Conservation (phyloP, 139 green algal genomes). For the Coccomyxa sp. region DNA sequence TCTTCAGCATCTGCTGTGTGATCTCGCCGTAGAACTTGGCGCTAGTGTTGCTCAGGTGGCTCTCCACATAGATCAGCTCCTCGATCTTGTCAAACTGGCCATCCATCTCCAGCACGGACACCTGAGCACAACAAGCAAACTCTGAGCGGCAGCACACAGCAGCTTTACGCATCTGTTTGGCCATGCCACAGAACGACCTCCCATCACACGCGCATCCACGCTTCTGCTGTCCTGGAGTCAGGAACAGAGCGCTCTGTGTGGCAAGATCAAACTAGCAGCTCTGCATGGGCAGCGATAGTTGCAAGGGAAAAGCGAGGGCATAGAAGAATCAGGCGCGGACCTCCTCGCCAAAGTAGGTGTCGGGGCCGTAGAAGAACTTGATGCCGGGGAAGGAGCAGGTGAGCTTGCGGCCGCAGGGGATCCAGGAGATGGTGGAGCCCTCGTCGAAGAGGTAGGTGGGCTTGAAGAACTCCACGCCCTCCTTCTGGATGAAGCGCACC, state of each 20-base stretch:
- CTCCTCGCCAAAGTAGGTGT: conserved; percentile 93
- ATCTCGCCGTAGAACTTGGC: conserved; percentile 98
- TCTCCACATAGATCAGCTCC: conserved; percentile 99
- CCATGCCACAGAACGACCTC: no score
- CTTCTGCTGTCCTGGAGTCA: no score
- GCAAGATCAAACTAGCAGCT: no score
- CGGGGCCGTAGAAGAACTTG: conserved; percentile 89
- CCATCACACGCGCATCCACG: no score
- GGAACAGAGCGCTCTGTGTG: no score
- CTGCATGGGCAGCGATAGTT: no score
- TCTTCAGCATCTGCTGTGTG: conserved; percentile 99
- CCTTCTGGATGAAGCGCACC: conserved; percentile 99
- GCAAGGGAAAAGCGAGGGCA: no score
- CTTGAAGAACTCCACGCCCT: conserved; percentile 85
- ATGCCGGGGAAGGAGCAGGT: conserved; percentile 98
- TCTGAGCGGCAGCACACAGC: background rate
- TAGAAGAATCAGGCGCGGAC: no score
- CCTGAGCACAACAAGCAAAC: conserved; percentile 18
- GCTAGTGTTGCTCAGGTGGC: conserved; percentile 93
- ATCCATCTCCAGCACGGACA: conserved; percentile 96
- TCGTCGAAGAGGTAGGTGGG: conserved; percentile 98
- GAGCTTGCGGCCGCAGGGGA: conserved; percentile 99
- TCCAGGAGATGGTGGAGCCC: conserved; percentile 98
- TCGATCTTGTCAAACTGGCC: conserved; percentile 99
- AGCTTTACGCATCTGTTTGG: no score